Percentiles rank a stretch among this genome's conserved stretches.
Conservation (phyloP, 2,329 filamentous ascomycete species). For the Berkeleyomyces rouxiae region DNA sequence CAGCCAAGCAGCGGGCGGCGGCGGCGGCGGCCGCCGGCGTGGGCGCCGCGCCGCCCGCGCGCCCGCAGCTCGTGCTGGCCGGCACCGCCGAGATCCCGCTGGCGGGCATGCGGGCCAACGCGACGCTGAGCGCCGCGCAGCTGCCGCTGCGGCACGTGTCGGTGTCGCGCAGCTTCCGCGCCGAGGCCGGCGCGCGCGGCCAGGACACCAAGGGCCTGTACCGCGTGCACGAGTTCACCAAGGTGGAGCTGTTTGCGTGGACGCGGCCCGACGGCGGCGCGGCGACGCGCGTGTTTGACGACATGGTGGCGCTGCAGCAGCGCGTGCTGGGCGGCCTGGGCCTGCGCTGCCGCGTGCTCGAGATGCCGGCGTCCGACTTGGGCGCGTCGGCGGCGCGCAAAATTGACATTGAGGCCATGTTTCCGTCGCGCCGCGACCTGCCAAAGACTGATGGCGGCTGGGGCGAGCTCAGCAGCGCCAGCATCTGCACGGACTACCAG, state of each 20-base stretch:
- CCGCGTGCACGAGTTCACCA: slow-evolving; percentile 95
- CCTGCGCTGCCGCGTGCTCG: slow-evolving; percentile 72
- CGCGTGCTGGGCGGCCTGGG: slow-evolving; percentile 64
- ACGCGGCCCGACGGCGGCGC: slow-evolving; percentile 38
- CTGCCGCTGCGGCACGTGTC: slow-evolving; percentile 70
- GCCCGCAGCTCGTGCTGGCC: slow-evolving; percentile 58
- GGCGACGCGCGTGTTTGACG: slow-evolving; percentile 51
- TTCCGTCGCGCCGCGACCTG: slow-evolving; percentile 53
- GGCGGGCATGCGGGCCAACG: slow-evolving; percentile 72
- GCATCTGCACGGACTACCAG: slow-evolving; percentile 92
- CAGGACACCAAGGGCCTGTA: slow-evolving; percentile 88
- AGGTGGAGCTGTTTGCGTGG: slow-evolving; percentile 97
- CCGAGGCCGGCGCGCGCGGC: slow-evolving; percentile 81
- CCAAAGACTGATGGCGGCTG: slow-evolving; percentile 46
- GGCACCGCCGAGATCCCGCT: slow-evolving; percentile 92
- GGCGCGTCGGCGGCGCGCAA: slow-evolving; percentile 79
- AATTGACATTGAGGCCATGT: slow-evolving; percentile 84
- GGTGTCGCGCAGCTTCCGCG: slow-evolving; percentile 82
- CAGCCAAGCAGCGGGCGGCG: slow-evolving; percentile 45
- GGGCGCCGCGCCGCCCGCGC: slow-evolving; percentile 24
- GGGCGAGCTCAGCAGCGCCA: slow-evolving; percentile 85
- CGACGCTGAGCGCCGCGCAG: slow-evolving; percentile 43
- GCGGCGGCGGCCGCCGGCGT: slow-evolving; percentile 46
- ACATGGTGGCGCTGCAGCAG: slow-evolving; percentile 74
- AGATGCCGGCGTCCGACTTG: slow-evolving; percentile 81